These are phyloP conservation scores for Xylaria digitata DNA, from an alignment of 2,329 filamentous ascomycete species.

Conservation along the genomic window DNA sequence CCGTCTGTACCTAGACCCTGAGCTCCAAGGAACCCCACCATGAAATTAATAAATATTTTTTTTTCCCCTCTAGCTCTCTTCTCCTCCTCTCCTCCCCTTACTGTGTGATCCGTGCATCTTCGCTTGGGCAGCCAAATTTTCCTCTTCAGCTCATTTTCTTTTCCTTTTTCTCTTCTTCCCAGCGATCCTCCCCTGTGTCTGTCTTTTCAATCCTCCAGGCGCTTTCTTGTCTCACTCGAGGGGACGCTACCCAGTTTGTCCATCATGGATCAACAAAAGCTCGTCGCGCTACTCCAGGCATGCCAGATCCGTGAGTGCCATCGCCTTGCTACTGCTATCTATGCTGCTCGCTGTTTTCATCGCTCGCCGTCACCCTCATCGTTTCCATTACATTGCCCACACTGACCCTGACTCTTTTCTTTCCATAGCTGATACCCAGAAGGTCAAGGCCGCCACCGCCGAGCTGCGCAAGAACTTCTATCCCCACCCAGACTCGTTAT, in stretches of 20 bases:
- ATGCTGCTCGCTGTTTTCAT: constrained; percentile 12
- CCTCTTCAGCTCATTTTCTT: constrained; percentile 10
- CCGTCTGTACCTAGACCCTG: constrained; percentile 3
- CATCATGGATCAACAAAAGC: constrained; percentile 82
- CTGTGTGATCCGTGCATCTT: constrained; percentile 34
- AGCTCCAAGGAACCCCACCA: constrained; percentile 32
- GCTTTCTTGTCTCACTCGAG: constrained; percentile 30
- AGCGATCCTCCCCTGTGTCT: constrained; percentile 19
- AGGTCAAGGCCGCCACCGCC: constrained; percentile 89
- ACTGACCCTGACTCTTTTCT: constrained; percentile 51
- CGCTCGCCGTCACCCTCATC: not conserved
- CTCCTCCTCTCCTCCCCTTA: constrained; percentile 16
- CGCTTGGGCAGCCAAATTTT: constrained; percentile 30
- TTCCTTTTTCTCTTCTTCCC: constrained; percentile 8
- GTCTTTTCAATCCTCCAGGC: constrained; percentile 24
- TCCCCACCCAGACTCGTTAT: constrained; percentile 82
- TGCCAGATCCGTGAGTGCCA: constrained; percentile 81
- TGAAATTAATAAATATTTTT: constrained; percentile 39
- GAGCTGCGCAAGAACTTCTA: constrained; percentile 95
- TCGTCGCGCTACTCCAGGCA: constrained; percentile 87
- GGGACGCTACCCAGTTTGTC: constrained; percentile 29
- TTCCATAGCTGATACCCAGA: constrained; percentile 81
- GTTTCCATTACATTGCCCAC: constrained; percentile 20
- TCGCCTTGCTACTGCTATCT: constrained; percentile 22
- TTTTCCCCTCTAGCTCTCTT: constrained; percentile 31